Percentiles rank a stretch among this genome's conserved stretches.
These are phyloP conservation scores for Leccinum obscurum DNA, from an alignment of 768 basidiomycete species.

Conservation along the genomic window DNA sequence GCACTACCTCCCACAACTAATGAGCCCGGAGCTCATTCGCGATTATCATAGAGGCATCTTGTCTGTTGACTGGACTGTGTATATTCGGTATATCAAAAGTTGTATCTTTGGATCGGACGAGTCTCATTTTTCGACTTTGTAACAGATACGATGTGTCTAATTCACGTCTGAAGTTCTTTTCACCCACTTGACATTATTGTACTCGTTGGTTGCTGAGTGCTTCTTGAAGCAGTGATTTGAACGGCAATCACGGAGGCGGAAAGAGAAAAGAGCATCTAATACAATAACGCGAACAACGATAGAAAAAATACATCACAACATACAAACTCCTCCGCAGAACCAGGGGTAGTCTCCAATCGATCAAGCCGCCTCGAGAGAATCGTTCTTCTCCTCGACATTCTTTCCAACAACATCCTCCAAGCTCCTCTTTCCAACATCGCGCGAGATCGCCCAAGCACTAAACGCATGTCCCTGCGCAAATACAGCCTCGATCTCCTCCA, in stretches of 20 bases:
- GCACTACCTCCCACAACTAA: not conserved
- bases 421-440: constrained; percentile 62
- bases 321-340: not conserved
- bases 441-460: constrained; percentile 68
- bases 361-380: constrained; percentile 7
- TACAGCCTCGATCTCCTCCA: constrained; percentile 80
- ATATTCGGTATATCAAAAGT: not conserved
- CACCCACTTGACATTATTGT: not conserved
- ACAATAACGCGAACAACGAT: not conserved
- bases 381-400: constrained; percentile 10
- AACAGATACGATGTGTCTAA: not conserved
- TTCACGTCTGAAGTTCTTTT: not conserved
- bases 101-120: not conserved
- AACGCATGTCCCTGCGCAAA: constrained; percentile 69
- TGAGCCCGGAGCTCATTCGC: not conserved
- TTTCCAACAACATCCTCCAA: constrained; percentile 45
- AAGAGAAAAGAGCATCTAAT: not conserved
- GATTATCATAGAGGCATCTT: not conserved
- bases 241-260: not conserved
- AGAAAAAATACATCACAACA: not conserved
- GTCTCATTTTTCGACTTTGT: not conserved
- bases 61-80: no score
- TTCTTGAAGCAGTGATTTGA: not conserved
- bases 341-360: not conserved
- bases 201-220: not conserved